Conservation (phyloP, 257 asterid species). For the Lithospermum erythrorhizon region DNA sequence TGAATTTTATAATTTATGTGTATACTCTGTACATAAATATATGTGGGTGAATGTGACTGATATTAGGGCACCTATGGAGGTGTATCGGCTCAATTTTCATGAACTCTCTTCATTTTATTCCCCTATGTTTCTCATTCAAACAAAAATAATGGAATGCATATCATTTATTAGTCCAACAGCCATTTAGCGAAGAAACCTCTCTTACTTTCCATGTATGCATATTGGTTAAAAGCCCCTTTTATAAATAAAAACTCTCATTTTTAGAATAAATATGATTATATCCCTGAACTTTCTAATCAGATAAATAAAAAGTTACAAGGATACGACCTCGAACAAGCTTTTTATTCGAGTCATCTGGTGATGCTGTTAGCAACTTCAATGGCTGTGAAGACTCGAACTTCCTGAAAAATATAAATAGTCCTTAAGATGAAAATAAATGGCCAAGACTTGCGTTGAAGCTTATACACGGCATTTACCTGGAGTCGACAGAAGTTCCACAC, state of each 20-base stretch:
- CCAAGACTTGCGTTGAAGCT: conserved; percentile 6
- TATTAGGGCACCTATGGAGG: too few relatives aligned
- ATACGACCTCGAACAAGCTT: conserved; percentile 64
- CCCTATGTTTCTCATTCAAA: not conserved
- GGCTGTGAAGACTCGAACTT: conserved; percentile 49
- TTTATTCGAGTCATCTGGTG: conserved; percentile 72
- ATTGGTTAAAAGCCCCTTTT: not conserved
- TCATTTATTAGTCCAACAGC: too few relatives aligned
- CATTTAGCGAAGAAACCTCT: too few relatives aligned
- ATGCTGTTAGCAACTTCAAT: conserved; percentile 53
- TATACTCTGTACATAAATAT: too few relatives aligned
- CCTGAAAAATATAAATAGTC: conserved; percentile 37
- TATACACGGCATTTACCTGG: conserved; percentile 34
- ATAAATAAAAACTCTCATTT: not conserved
- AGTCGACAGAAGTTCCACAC: conserved; percentile 41
- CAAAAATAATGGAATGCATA: not conserved
- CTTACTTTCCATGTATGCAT: not conserved
- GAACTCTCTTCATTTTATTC: not conserved
- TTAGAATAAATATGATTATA: not conserved
- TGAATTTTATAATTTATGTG: too few relatives aligned
- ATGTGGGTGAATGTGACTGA: too few relatives aligned
- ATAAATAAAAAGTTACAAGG: conserved; percentile 34
- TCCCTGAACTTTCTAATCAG: conserved; percentile 5
- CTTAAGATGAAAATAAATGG: conserved; percentile 13
- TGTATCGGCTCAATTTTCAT: too few relatives aligned